phyloP scores from a whole-genome alignment of 352 stramenopile species.

The Sclerospora graminicola region DNA sequence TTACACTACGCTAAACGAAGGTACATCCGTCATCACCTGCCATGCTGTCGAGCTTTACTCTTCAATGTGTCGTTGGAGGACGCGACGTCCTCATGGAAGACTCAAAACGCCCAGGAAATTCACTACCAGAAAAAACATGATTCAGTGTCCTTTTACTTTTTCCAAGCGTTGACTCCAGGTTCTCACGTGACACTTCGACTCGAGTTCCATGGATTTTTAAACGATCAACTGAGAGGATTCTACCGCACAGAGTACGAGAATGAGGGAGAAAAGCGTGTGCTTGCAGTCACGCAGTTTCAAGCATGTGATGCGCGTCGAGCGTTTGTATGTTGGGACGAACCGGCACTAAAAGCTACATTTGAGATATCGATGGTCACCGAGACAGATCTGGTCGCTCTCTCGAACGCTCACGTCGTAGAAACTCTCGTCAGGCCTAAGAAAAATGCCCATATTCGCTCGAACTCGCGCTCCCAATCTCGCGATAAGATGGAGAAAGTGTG shows the following conservation, averaged over 20 bases:
- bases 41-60: slow-evolving; percentile 92
- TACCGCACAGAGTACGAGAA: slow-evolving; percentile 91
- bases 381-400: slow-evolving; percentile 84
- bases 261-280: slow-evolving; percentile 85
- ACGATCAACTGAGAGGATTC: slow-evolving; percentile 94
- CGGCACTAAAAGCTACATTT: slow-evolving; percentile 93
- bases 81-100: slow-evolving; percentile 5
- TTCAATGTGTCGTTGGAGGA: slow-evolving; percentile 57
- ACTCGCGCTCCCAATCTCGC: slow-evolving; percentile 25
- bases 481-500: slow-evolving; percentile 49
- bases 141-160: slow-evolving; percentile 50
- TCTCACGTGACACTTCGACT: slow-evolving; percentile 26
- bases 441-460: slow-evolving; percentile 40
- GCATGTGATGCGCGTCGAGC: slow-evolving; percentile 85
- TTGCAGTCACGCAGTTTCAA: slow-evolving; percentile 87
- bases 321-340: slow-evolving; percentile 98
- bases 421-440: slow-evolving; percentile 46
- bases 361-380: slow-evolving; percentile 88
- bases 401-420: slow-evolving; percentile 93
- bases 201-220: too few relatives aligned
- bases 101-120: slow-evolving; percentile 33
- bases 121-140: slow-evolving; percentile 42
- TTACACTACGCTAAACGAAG: slow-evolving; percentile 41
- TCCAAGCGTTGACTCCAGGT: slow-evolving; percentile 22
- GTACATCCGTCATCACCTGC: slow-evolving; percentile 78